Base-by-base conservation (phyloP, 2,329 filamentous ascomycete species). In the Alternaria brassicae region DNA sequence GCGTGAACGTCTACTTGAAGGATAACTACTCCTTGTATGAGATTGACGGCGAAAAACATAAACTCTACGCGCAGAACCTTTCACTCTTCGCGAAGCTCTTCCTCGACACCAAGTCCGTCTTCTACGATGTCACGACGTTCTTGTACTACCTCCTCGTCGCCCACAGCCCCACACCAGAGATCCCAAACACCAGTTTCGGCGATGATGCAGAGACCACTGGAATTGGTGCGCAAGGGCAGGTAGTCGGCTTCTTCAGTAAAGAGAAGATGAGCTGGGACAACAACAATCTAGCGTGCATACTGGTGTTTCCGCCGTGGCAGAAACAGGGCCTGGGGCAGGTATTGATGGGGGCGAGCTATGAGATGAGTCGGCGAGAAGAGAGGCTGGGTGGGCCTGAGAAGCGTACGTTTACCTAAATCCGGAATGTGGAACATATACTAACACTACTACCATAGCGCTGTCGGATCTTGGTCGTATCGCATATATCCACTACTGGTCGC, bases 221-320 rank as follows among this genome's bases (percentile, higher is more conserved):
- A 3, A 21, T 41, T 3, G 52, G 61, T 3, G 42, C 34, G 9
- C 57, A 62, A 17, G 63, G 67, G 3, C 87, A 89, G 72, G 89
- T 97, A 28, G 87, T 94, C 1, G 95, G 95, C n/a, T 98, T 98
- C 84, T 99, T 98, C 81, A 96, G 91, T 64, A 98, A 99, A 76
- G 95, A 99, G 78, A 98, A 98, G 77, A 91, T 97, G 83, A 97
- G 92, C 3, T 99, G 95, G 94, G 95, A 99, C 72, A 93, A 94
- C 72, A 98, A 99, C 78, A 99, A 98, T 67, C 85, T 99, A 5
- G 95, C 95, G 1, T 99, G 95, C 75, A 99, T 99, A 68, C 84
- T 98, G 6, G 86, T 98, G 15, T 98, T 98, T 72, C 95, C 95
- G 1, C 95, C 95, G 0, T 98, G 94, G 88, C 94, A 98, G 78